These are phyloP conservation scores for Claviceps paspali DNA, from an alignment of 2,329 filamentous ascomycete genomes.

Conservation along the genomic window DNA sequence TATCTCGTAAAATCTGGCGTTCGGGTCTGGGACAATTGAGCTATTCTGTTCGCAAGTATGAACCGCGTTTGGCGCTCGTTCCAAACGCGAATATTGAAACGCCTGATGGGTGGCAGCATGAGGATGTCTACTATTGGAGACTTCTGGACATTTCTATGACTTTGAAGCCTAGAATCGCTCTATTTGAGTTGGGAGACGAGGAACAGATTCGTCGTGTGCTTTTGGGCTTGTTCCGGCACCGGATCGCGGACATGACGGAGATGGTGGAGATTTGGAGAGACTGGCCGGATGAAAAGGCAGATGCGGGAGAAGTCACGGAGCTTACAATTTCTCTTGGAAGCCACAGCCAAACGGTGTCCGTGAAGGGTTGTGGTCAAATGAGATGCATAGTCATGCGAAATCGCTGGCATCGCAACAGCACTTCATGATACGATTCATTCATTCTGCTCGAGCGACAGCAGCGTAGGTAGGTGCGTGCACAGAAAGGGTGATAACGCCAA, in stretches of 20 bases:
- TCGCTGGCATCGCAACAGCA: background rate
- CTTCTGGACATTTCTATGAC: constrained; percentile 40
- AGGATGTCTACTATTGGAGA: constrained; percentile 51
- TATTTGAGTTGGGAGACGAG: constrained; percentile 59
- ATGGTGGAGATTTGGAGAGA: constrained; percentile 61
- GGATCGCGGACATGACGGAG: constrained; percentile 14
- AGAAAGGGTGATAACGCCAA: no score
- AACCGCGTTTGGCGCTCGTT: constrained; percentile 70
- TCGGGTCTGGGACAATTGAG: constrained; percentile 27
- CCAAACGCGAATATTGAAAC: constrained; percentile 19
- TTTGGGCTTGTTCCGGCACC: constrained; percentile 23
- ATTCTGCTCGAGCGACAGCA: background rate
- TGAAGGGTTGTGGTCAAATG: constrained; percentile 32
- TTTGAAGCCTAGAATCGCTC: constrained; percentile 36
- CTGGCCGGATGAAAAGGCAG: constrained; percentile 31
- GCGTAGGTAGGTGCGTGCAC: no score
- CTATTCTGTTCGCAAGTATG: constrained; percentile 68
- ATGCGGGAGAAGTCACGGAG: constrained; percentile 12
- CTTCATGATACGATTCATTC: background rate
- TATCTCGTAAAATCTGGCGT: constrained; percentile 41
- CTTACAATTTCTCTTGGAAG: constrained; percentile 11
- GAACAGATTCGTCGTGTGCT: constrained; percentile 52
- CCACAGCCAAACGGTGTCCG: constrained; percentile 14
- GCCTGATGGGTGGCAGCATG: constrained; percentile 18
- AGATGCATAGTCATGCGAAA: constrained; percentile 23